Conservation (phyloP, 495 filamentous ascomycete species). For the Neurospora sp. region DNA sequence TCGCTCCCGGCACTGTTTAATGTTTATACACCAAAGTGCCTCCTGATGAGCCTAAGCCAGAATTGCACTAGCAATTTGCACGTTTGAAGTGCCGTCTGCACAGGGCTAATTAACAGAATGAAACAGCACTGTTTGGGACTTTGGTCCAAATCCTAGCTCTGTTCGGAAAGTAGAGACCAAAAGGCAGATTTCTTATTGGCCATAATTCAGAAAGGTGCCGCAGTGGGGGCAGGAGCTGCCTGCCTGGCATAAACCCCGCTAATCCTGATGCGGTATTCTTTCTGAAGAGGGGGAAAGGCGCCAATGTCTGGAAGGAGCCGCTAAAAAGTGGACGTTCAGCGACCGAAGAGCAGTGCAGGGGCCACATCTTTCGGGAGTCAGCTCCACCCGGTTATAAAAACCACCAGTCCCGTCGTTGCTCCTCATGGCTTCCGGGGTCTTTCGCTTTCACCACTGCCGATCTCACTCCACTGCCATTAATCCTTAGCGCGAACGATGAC, state of each 20-base stretch:
- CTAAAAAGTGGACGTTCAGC: background rate
- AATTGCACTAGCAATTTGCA: too few relatives aligned
- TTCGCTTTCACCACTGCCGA: background rate
- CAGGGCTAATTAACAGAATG: background rate
- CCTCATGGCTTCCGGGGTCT: background rate
- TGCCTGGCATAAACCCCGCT: background rate
- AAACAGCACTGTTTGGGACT: background rate
- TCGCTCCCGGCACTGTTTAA: too few relatives aligned
- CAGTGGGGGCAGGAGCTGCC: background rate
- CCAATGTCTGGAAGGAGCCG: background rate
- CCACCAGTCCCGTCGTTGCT: background rate
- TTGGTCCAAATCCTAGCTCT: background rate
- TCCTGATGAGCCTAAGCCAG: background rate
- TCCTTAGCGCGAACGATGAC: background rate
- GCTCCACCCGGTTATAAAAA: background rate
- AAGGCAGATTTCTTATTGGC: background rate
- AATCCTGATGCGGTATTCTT: background rate
- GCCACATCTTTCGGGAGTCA: background rate
- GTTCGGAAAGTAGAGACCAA: background rate
- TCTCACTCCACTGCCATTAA: background rate
- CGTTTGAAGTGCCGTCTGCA: background rate
- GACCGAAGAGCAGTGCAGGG: background rate
- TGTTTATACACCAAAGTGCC: too few relatives aligned
- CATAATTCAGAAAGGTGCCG: background rate
- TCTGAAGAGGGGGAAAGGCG: background rate